Evolutionary conservation across 768 basidiomycete genomes (phyloP).

Genomic region (Suillus cothurnatus): DNA sequence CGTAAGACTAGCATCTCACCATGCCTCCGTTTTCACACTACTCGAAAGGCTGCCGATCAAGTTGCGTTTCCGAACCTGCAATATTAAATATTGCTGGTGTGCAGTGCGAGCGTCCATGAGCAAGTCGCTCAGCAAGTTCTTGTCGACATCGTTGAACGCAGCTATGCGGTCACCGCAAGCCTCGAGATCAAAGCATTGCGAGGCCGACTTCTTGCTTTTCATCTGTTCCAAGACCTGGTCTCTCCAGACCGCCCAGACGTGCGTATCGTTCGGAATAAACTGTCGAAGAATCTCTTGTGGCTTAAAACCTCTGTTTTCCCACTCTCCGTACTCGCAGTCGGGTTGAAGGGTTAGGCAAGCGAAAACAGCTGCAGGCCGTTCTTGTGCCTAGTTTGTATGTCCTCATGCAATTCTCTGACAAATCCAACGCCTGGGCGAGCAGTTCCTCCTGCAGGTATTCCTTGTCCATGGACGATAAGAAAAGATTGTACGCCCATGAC

Average conservation of each 20-base stretch:
- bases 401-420: constrained; percentile 15
- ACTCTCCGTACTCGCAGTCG: background rate
- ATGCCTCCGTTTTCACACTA: background rate
- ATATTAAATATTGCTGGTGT: background rate
- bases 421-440: constrained; percentile 16
- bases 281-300: constrained; percentile 9
- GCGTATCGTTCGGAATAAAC: constrained; percentile 11
- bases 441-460: constrained; percentile 5
- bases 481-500: constrained; percentile 27
- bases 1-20: background rate
- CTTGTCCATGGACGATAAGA: constrained; percentile 31
- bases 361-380: constrained; percentile 11
- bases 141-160: background rate
- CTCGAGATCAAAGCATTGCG: background rate
- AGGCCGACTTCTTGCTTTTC: background rate
- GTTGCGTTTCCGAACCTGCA: background rate
- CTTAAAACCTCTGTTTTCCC: background rate
- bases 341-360: constrained; percentile 9
- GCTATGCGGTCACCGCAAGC: background rate
- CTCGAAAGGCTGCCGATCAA: background rate
- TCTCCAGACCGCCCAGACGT: constrained; percentile 11
- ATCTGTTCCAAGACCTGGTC: constrained; percentile 7
- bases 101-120: constrained; percentile 5
- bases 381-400: constrained; percentile 12
- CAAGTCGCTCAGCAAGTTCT: background rate